Evolutionary conservation across 352 stramenopile genomes (phyloP).

Genomic region (Phytophthora citrophthora): DNA sequence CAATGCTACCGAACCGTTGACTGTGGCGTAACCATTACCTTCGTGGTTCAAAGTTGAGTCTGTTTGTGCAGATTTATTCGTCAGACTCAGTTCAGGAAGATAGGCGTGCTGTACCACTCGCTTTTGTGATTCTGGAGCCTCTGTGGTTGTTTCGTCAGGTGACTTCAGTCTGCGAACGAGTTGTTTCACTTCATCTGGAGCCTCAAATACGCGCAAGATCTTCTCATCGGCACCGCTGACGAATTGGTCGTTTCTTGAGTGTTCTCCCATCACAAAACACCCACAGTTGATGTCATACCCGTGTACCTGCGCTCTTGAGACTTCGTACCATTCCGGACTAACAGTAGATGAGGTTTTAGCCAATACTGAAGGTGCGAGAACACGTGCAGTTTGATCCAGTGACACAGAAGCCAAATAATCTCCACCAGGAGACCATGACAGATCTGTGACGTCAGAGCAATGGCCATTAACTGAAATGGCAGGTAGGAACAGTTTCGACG

Average conservation of each 20-base stretch:
- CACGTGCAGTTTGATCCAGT: constrained; percentile 73
- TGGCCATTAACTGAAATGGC: constrained; percentile 64
- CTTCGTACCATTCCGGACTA: constrained; percentile 54
- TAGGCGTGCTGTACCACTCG: constrained; percentile 60
- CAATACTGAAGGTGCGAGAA: constrained; percentile 41
- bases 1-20: constrained; percentile 29
- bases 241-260: constrained; percentile 48
- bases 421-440: constrained; percentile 66
- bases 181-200: constrained; percentile 53
- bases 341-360: not conserved
- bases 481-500: constrained; percentile 60
- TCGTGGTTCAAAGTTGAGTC: constrained; percentile 2
- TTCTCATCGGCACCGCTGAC: constrained; percentile 86
- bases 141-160: not conserved
- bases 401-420: constrained; percentile 80
- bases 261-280: constrained; percentile 44
- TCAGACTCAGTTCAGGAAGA: constrained; percentile 76
- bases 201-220: constrained; percentile 80
- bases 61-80: constrained; percentile 59
- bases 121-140: not conserved
- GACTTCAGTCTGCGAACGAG: constrained; percentile 37
- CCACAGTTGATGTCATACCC: constrained; percentile 85
- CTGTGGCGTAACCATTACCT: constrained; percentile 35
- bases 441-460: constrained; percentile 58
- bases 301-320: constrained; percentile 81